These are phyloP conservation scores for Choricystis sp. DNA, from an alignment of 139 green algal species.

Conservation along the genomic window DNA sequence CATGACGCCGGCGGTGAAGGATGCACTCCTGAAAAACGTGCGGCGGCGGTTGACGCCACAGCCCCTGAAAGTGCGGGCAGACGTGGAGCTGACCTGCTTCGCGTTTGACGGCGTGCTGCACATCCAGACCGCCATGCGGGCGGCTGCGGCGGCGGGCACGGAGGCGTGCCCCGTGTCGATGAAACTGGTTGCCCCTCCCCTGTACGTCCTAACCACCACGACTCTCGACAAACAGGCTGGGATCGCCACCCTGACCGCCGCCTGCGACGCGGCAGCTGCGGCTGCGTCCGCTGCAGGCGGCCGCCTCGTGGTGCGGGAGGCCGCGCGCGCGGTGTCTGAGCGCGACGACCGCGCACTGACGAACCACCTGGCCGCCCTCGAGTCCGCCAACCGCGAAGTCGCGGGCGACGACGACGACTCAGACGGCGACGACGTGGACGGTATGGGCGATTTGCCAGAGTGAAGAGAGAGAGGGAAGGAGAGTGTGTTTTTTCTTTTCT, in stretches of 20 bases:
- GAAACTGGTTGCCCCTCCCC: slow-evolving; percentile 91
- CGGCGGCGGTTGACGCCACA: slow-evolving; percentile 93
- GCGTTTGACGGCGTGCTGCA: slow-evolving; percentile 91
- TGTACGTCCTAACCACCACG: slow-evolving; percentile 95
- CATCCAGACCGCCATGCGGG: slow-evolving; percentile 84
- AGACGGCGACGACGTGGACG: slow-evolving; percentile 38
- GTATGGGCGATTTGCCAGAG: slow-evolving; percentile 7
- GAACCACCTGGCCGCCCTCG: slow-evolving; percentile 72
- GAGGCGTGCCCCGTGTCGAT: slow-evolving; percentile 84
- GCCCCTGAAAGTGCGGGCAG: slow-evolving; percentile 93
- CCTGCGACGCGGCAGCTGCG: slow-evolving; percentile 50
- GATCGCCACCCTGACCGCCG: slow-evolving; percentile 46
- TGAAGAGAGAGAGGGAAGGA: too few species aligned
- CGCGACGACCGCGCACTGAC: slow-evolving; percentile 75
- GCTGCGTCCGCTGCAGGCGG: slow-evolving; percentile 67
- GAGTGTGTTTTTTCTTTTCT: not conserved
- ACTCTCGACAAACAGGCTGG: slow-evolving; percentile 80
- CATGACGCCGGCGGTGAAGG: slow-evolving; percentile 50
- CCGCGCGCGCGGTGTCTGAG: slow-evolving; percentile 80
- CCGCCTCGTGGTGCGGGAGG: slow-evolving; percentile 84
- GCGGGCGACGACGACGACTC: slow-evolving; percentile 20
- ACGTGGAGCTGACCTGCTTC: slow-evolving; percentile 98
- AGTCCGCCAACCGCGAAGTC: slow-evolving; percentile 40
- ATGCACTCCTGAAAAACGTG: slow-evolving; percentile 89
- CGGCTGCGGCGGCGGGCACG: slow-evolving; percentile 35